phyloP scores from a whole-genome alignment of 495 filamentous ascomycete genomes.

The Neurospora discreta region DNA sequence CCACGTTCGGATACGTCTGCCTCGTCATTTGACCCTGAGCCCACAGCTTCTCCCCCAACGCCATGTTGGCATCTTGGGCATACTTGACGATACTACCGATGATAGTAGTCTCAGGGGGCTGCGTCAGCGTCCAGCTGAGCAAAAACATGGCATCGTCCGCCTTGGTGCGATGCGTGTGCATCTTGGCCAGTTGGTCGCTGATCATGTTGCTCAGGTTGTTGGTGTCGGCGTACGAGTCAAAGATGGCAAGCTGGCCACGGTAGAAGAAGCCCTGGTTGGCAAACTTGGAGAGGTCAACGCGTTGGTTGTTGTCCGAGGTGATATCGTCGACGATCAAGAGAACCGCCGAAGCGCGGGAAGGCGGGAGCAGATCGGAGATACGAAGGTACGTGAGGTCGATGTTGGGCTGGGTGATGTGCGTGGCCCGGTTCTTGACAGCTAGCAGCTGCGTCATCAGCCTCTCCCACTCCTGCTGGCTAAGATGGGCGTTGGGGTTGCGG shows the following conservation, averaged over 20 bases:
- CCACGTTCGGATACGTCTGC: neutral
- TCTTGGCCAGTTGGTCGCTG: neutral
- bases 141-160: neutral
- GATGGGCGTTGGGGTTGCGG: neutral
- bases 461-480: neutral
- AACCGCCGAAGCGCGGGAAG: neutral
- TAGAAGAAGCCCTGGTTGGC: neutral
- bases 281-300: neutral
- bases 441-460: neutral
- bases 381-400: neutral
- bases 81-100: neutral
- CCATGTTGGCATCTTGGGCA: neutral
- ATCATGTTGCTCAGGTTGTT: neutral
- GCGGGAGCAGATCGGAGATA: neutral
- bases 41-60: slow-evolving; percentile 1
- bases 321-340: neutral
- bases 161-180: neutral
- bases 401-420: neutral
- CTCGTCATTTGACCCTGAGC: neutral
- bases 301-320: neutral
- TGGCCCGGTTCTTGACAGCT: neutral
- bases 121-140: neutral
- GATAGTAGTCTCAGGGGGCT: neutral
- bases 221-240: neutral
- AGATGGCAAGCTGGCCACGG: neutral